Evolutionary conservation across 305 asterid species (phyloP).

Genomic region (Nicotiana rustica): DNA sequence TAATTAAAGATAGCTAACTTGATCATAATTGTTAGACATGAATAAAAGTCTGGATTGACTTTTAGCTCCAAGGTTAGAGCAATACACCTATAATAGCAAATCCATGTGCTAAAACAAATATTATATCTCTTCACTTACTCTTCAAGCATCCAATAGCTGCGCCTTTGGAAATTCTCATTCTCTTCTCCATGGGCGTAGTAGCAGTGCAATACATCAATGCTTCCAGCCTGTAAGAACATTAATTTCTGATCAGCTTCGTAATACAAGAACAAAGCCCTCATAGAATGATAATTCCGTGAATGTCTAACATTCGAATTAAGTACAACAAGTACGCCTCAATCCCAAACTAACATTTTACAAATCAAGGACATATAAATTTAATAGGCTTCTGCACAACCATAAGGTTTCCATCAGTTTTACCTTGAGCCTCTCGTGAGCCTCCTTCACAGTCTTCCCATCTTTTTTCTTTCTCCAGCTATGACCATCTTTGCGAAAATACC

Average conservation of each 20-base stretch:
- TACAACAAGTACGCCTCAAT: background rate
- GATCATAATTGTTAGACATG: slow-evolving; percentile 17
- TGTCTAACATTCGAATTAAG: slow-evolving; percentile 15
- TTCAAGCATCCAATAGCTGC: slow-evolving; percentile 99
- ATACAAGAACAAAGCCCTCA: slow-evolving; percentile 37
- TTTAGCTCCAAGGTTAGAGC: background rate
- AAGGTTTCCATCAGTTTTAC: slow-evolving; percentile 39
- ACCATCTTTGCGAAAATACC: slow-evolving; percentile 96
- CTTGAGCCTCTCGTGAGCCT: slow-evolving; percentile 99
- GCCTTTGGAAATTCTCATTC: slow-evolving; percentile 89
- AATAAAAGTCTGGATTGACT: slow-evolving; percentile 16
- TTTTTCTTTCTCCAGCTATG: slow-evolving; percentile 98
- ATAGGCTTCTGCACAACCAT: slow-evolving; percentile 25
- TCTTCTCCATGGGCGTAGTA: slow-evolving; percentile 99
- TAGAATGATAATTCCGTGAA: slow-evolving; percentile 22
- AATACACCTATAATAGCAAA: slow-evolving; percentile 16
- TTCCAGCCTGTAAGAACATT: slow-evolving; percentile 74
- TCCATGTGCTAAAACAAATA: background rate
- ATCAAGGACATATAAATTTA: slow-evolving; percentile 27
- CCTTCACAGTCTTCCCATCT: slow-evolving; percentile 99
- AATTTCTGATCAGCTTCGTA: slow-evolving; percentile 39
- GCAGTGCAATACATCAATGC: slow-evolving; percentile 94
- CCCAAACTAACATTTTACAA: slow-evolving; percentile 5
- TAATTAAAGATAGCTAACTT: background rate
- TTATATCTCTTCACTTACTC: slow-evolving; percentile 62